A percentile compares a stretch with the other conserved stretches of the same genome.
phyloP scores from a whole-genome alignment of 1,139 yeast species.

The Chernovozyma sophiae-reginae region DNA sequence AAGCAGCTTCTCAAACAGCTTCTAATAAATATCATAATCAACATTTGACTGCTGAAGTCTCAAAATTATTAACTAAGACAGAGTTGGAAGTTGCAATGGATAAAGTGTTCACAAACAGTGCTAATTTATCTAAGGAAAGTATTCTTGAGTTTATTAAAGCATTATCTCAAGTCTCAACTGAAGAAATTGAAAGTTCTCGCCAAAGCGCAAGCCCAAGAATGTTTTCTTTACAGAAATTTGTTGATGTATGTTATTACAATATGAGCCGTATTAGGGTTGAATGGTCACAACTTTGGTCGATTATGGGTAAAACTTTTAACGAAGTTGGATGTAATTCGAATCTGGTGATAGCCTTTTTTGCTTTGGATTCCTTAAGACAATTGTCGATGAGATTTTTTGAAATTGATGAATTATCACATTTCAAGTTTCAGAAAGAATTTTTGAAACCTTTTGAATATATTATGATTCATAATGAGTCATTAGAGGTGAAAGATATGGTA shows the following conservation, averaged over 20 bases:
- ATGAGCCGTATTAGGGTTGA: constrained; percentile 95
- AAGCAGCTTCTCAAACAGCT: constrained; percentile 33
- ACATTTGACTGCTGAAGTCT: constrained; percentile 35
- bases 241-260: constrained; percentile 95
- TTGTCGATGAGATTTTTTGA: constrained; percentile 88
- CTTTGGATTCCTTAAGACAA: constrained; percentile 91
- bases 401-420: constrained; percentile 89
- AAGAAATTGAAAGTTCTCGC: constrained; percentile 88
- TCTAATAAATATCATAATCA: constrained; percentile 43
- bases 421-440: constrained; percentile 93
- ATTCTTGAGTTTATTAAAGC: constrained; percentile 87
- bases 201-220: constrained; percentile 80
- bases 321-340: constrained; percentile 80
- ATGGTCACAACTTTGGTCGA: constrained; percentile 95
- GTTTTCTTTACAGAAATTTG: constrained; percentile 90
- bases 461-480: constrained; percentile 59
- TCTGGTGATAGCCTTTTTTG: constrained; percentile 76
- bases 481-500: constrained; percentile 83
- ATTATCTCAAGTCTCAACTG: constrained; percentile 78
- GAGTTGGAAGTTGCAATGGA: constrained; percentile 85
- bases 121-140: constrained; percentile 74
- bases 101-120: constrained; percentile 79
- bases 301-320: constrained; percentile 88
- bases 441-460: constrained; percentile 86
- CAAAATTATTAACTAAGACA: constrained; percentile 59